Base-by-base conservation (phyloP, 164 flowering plant genomes). In the Kingdonia uniflora region DNA sequence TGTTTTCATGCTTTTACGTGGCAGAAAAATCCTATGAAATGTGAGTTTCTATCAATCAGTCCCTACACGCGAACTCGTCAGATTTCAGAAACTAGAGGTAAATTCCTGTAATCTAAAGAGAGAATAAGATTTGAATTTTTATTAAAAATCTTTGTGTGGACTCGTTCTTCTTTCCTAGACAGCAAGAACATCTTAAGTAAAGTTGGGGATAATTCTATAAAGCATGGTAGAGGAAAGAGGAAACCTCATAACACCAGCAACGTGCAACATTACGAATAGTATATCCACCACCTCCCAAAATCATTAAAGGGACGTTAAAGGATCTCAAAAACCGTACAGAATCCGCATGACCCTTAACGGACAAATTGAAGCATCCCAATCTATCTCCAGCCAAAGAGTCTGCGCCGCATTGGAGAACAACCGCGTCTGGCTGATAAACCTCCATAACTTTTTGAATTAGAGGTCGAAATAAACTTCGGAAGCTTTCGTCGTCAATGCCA, bases 191-290 rank as follows among this genome's bases (percentile, higher is more conserved):
- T 29, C 35, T 4, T 29, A 29, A 12, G 20, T 33, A 33, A 47
- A 25, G n/a, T 15, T 15, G 17, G 35, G 17, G n/a, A 19, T 12
- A 8, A 19, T 23, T 2, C 14, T 23, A 57, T 13, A 57, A 50
- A 23, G 13, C 8, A 25, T 5, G 33, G 12, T 14, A 25, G 42
- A 26, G 2, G 19, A 29, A 8, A 47, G n/a, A 22, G 64, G 41
- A 58, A 24, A 89, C 97, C 94, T 90, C 97, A 68, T 90, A 87
- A 65, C 91, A 82, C 95, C 97, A 90, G 72, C 97, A 90, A 24
- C 97, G 96, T 5, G 96, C 96, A 54, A 90, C 96, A 76, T 85
- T 90, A 17, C 96, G 76, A 26, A 90, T 81, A 0, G 89, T 90
- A 58, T 87, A 90, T 1, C 97, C 97, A 61, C 96, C 97, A 7